Evolutionary conservation across 139 green algal genomes (phyloP).

Genomic region (Auxenochlorella pyrenoidosa): DNA sequence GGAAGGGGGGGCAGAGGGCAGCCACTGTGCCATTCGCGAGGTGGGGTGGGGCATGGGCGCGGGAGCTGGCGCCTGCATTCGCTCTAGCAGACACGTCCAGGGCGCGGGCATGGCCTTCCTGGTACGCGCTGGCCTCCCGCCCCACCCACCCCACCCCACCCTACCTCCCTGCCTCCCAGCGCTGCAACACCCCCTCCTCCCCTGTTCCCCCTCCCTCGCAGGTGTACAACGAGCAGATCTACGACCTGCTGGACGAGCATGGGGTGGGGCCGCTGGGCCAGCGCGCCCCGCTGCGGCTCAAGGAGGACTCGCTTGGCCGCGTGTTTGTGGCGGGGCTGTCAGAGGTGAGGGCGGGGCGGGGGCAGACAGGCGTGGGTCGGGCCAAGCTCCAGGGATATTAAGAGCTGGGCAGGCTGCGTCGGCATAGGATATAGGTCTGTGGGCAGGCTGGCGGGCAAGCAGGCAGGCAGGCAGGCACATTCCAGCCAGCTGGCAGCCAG

Average conservation of each 20-base stretch:
- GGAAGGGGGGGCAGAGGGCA: no score
- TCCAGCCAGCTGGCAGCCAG: no score
- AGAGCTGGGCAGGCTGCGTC: neutral
- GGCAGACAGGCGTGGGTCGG: neutral
- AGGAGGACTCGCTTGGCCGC: conserved; percentile 63
- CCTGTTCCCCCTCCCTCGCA: conserved; percentile 18
- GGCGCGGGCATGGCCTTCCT: no score
- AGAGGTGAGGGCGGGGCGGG: conserved; percentile 24
- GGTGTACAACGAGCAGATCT: conserved; percentile 86
- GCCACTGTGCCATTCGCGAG: no score
- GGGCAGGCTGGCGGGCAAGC: no score
- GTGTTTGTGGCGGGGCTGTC: conserved; percentile 61
- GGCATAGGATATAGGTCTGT: neutral
- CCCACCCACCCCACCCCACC: no score
- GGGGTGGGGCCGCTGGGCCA: conserved; percentile 18
- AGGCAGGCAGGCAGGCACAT: neutral
- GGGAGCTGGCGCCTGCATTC: no score
- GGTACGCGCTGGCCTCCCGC: no score
- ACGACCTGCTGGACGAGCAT: conserved; percentile 72
- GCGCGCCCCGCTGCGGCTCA: conserved; percentile 54
- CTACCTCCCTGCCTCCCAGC: no score
- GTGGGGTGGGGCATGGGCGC: no score
- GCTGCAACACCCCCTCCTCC: neutral
- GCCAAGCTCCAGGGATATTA: neutral
- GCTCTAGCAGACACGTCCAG: no score